Base-by-base conservation (phyloP, 2,329 filamentous ascomycete genomes). In the Neospermospora avenae region DNA sequence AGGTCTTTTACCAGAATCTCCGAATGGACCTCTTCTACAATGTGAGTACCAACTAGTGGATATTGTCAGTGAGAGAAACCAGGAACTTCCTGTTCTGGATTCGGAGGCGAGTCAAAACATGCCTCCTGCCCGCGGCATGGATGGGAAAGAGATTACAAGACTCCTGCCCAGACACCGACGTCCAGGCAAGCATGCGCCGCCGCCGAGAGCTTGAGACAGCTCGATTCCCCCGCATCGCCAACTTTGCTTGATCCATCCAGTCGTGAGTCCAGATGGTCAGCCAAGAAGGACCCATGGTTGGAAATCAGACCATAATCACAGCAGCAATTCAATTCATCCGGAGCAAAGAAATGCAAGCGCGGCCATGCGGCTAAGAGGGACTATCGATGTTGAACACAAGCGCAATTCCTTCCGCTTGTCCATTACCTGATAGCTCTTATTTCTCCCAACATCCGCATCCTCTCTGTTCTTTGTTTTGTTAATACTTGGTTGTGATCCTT, bases 261-360 rank as follows among this genome's bases (percentile, higher is more conserved):
- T 31, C 28, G 28, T 31, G 28, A 31, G 28, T 25, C 44, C 25
- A 31, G 24, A 42, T 41, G 24, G 11, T 28, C 34, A 54, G 51
- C 51, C 37, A 54, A 54, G 51, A 14, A 35, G 34, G 41, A 54
- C 35, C 51, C 51, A 54, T 54, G 51, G 14, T 14, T 18, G 24
- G 41, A 54, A 54, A 54, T 41, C 51, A 54, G 14, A 22, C 51
- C 51, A 54, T 35, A 18, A n/a, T 54, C 51, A 25, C 20, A 54
- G 35, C 24, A 18, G 14, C 11, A 22, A 54, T 54, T 22, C 51
- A 41, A 54, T 35, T 24, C 51, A 41, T 35, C 35, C 20, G 11
- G 22, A 41, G 51, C 20, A 54, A 42, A 6, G 35, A 42, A 54
- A 54, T 54, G 37, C 37, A 54, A 51, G 18, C 31, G 48, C 48